Base-by-base conservation (phyloP, 2,329 filamentous ascomycete genomes). In the Pestalotiopsis sp. region DNA sequence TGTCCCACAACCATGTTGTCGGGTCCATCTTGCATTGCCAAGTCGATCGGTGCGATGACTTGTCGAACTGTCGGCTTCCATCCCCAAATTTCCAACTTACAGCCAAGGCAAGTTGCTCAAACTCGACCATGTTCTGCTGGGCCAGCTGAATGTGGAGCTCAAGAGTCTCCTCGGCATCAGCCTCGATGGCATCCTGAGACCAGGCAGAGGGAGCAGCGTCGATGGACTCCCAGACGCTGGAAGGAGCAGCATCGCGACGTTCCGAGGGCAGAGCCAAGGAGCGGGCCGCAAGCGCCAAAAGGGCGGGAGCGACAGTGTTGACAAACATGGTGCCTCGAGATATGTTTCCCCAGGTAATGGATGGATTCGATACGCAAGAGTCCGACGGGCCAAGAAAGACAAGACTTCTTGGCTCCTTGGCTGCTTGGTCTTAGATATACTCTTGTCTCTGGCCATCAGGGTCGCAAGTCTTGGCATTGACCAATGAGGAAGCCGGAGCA, bases 361-460 rank as follows among this genome's bases (percentile, higher is more conserved):
- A 64, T 45, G 61, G 23, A 12, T 49, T 64, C 41, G 25, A 52
- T 45, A 23, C 61, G 23, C 38, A 31, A 64, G 59, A 62, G 31
- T 64, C 38, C 61, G 38, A 49, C 20, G 23, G 45, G 61, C 61
- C 61, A 64, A 64, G 61, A 64, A 45, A n/a, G 61, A 45, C 61
- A 64, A 64, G 61, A 64, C 23, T 23, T 64, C 61, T 64, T 64
- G 61, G 61, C 61, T 52, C 41, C 61, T 64, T 64, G 61, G 61
- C 61, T 64, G n/a, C 61, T n/a, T 64, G 41, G 61, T 39, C 61
- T 12, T 64, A 64, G n/a, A 64, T 64, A 64, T 64, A 64, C 38
- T 49, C n/a, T 64, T 36, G 31, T 20, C 31, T 64, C 38, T 25
- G 41, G 38, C 38, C 61, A 64, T 64, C 38, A 14, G 12, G 61